Percentiles rank a stretch among this genome's conserved stretches.
phyloP scores from a whole-genome alignment of 1,284 basidiomycete genomes.

The Trichosporon inkin region DNA sequence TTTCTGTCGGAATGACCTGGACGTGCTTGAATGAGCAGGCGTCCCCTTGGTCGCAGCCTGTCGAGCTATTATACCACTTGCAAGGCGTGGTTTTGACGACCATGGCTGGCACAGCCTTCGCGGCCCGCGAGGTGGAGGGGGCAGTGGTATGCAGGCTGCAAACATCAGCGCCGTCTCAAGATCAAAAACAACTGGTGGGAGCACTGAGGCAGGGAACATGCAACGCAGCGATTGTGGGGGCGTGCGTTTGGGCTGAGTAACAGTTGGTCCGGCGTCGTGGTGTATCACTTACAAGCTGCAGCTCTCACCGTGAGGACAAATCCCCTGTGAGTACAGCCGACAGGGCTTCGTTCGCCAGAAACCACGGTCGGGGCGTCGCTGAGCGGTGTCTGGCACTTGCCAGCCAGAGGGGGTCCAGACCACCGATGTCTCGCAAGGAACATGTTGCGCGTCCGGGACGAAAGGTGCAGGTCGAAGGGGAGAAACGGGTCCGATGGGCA shows the following conservation, averaged over 20 bases:
- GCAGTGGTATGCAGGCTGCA: constrained; percentile 26
- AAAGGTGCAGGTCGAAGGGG: neutral
- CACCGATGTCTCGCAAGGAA: neutral
- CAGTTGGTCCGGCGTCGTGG: too few species aligned
- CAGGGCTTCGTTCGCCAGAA: constrained; percentile 35
- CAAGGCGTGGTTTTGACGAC: constrained; percentile 29
- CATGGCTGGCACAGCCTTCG: neutral
- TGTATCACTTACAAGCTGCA: constrained; percentile 43
- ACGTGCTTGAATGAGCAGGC: constrained; percentile 43
- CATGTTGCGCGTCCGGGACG: too few species aligned
- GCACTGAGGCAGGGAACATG: too few species aligned
- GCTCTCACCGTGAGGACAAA: constrained; percentile 42
- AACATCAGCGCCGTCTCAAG: neutral
- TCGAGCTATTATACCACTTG: constrained; percentile 46
- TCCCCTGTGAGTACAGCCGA: constrained; percentile 40
- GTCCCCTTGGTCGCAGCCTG: constrained; percentile 40
- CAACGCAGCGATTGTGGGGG: too few species aligned
- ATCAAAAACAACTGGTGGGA: too few species aligned
- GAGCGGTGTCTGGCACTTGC: constrained; percentile 9
- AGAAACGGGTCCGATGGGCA: neutral
- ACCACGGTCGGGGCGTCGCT: constrained; percentile 27
- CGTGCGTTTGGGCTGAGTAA: too few species aligned
- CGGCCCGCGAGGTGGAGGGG: neutral
- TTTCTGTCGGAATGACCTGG: constrained; percentile 35
- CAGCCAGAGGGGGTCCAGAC: neutral